A percentile compares a stretch with the other conserved stretches of the same genome.
Evolutionary conservation across 306 rosid genomes (phyloP).

Genomic region (Sicyos edulis): DNA sequence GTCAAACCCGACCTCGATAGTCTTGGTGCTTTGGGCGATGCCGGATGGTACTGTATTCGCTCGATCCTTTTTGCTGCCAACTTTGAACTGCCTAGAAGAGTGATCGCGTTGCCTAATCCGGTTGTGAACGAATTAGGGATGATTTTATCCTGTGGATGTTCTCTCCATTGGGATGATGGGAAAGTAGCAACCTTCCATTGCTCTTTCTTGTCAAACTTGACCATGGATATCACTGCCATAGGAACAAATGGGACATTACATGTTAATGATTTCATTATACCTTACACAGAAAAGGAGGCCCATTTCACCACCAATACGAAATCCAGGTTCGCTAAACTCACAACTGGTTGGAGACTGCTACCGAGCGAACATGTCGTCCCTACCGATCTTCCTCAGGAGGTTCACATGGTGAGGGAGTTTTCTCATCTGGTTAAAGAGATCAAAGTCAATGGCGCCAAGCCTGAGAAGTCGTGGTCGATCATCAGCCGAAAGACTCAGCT

Average conservation of each 20-base stretch:
- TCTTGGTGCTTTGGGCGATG: conserved; percentile 46
- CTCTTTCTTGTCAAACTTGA: conserved; percentile 63
- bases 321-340: conserved; percentile 43
- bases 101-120: conserved; percentile 30
- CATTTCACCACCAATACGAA: conserved; percentile 41
- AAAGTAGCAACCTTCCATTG: conserved; percentile 69
- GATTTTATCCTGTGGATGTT: conserved; percentile 59
- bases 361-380: conserved; percentile 50
- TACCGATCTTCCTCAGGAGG: conserved; percentile 76
- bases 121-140: conserved; percentile 54
- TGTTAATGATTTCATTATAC: conserved; percentile 57
- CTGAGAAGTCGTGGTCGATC: conserved; percentile 68
- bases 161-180: conserved; percentile 78
- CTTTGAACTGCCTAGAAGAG: conserved; percentile 43
- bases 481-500: conserved; percentile 80
- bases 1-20: conserved; percentile 42
- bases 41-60: conserved; percentile 47
- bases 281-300: conserved; percentile 62
- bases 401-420: conserved; percentile 65
- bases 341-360: conserved; percentile 40
- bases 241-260: conserved; percentile 83
- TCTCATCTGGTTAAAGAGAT: conserved; percentile 52
- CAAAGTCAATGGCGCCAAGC: conserved; percentile 42
- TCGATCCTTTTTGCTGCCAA: conserved; percentile 34
- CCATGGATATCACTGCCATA: conserved; percentile 62